phyloP scores from a whole-genome alignment of 768 basidiomycete genomes.

The Rhodosporidiobolus odoratus region DNA sequence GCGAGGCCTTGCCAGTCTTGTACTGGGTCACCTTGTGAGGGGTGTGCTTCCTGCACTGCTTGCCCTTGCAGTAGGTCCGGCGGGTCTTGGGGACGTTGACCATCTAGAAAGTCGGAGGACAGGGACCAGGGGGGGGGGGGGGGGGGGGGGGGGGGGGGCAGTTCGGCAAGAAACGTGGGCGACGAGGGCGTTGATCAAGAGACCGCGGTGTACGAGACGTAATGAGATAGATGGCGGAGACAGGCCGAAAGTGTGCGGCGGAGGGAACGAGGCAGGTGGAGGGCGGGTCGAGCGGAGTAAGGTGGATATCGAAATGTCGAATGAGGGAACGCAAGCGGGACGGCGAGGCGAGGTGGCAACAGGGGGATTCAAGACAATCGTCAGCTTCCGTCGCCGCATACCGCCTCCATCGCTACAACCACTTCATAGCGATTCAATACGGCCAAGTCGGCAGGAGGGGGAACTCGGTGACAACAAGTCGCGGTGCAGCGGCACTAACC shows the following conservation, averaged over 20 bases:
- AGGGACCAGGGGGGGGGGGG: not conserved
- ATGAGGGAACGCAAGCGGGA: not conserved
- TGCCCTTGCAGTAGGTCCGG: conserved; percentile 97
- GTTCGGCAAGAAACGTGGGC: no score
- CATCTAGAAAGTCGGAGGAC: conserved; percentile 51
- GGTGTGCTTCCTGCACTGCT: conserved; percentile 94
- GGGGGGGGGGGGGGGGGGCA: not conserved
- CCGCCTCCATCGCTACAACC: no score
- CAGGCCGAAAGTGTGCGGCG: no score
- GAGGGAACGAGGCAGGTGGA: no score
- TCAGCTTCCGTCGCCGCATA: no score
- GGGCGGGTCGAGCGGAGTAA: no score
- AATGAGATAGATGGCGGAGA: no score
- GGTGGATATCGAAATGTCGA: no score
- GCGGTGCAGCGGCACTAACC: not conserved
- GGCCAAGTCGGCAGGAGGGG: not conserved
- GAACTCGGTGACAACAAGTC: not conserved
- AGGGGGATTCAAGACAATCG: not conserved
- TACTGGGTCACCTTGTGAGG: conserved; percentile 99
- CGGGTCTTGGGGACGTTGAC: conserved; percentile 98
- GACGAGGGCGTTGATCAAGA: no score
- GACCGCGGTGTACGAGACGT: no score
- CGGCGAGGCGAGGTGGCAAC: not conserved
- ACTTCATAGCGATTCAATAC: no score
- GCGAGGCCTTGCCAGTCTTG: conserved; percentile 99